These are phyloP conservation scores for Russula sp. DNA, from an alignment of 768 basidiomycete species.

Conservation along the genomic window DNA sequence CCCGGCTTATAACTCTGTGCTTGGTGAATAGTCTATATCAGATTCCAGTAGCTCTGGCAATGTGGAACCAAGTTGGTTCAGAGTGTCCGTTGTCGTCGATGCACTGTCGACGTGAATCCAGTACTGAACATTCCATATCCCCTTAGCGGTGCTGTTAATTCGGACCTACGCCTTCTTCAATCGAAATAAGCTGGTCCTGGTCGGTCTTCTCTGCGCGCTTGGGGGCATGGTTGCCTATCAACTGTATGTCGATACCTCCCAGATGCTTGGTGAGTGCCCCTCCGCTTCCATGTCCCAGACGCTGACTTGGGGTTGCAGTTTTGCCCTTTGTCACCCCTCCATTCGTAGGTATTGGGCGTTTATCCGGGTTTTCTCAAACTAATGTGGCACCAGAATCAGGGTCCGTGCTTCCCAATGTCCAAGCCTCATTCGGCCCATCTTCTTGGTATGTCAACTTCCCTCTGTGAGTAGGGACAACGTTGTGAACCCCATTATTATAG, in stretches of 20 bases:
- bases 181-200: conserved; percentile 61
- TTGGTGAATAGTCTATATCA: conserved; percentile 26
- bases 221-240: conserved; percentile 76
- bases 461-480: neutral
- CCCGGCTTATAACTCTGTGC: neutral
- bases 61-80: conserved; percentile 85
- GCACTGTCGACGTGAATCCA: neutral
- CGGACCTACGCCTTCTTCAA: conserved; percentile 86
- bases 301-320: conserved; percentile 16
- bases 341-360: conserved; percentile 37
- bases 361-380: neutral
- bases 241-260: conserved; percentile 69
- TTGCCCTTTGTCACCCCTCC: conserved; percentile 62
- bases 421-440: conserved; percentile 81
- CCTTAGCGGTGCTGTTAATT: conserved; percentile 66
- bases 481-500: conserved; percentile 33
- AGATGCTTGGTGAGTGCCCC: conserved; percentile 60
- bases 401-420: conserved; percentile 76
- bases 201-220: conserved; percentile 57
- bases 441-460: conserved; percentile 44
- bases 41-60: conserved; percentile 76
- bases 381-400: conserved; percentile 36
- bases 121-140: conserved; percentile 11
- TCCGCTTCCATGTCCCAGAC: neutral
- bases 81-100: conserved; percentile 45